Base-by-base conservation (phyloP, 768 basidiomycete genomes). In the Brasilioporus rufonigricans region DNA sequence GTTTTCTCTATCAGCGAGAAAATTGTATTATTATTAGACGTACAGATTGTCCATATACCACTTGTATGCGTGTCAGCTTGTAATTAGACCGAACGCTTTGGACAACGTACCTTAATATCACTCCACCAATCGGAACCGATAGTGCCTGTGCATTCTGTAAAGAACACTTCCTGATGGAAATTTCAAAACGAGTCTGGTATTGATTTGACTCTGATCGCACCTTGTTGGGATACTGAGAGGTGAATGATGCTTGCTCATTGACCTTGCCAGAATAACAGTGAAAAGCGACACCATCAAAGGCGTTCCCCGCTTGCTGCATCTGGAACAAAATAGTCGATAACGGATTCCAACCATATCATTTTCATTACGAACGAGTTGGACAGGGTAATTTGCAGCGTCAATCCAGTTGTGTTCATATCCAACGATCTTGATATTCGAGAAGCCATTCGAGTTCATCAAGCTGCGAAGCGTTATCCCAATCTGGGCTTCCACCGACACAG, bases 401-500 rank as follows among this genome's bases (percentile, higher is more conserved):
- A 77, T 73, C 89, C 89, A 91, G 63, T 91, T 91, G 60, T 91
- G 89, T 62, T 89, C 82, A 56, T 76, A 80, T 21, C 87, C 88
- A 32, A 89, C 75, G 38, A 91, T 74, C 68, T 83, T 86, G 36
- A 84, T 80, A 18, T 63, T 61, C 0, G 76, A 75, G 41, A 89
- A 77, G 0, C 84, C 84, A 53, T 86, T 84, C 43, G 76, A 78
- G 61, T 90, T 73, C 67, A 91, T 77, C 16, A 89, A 67, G 4
- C 71, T 74, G 14, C 87, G 76, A 29, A 91, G 73, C 0, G 76
- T 65, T 0, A 70, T 74, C 11, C 79, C 87, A 26, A 91, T 78
- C 44, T 80, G 71, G 0, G 81, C 88, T 64, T 87, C 84, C 3
- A 79, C 69, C 3, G 74, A 70, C 3, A 81, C 74, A 1, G 78